A percentile compares a stretch with the other conserved stretches of the same genome.
These are phyloP conservation scores for Trypanosoma rangeli DNA, from an alignment of 208 protist species.

Conservation along the genomic window DNA sequence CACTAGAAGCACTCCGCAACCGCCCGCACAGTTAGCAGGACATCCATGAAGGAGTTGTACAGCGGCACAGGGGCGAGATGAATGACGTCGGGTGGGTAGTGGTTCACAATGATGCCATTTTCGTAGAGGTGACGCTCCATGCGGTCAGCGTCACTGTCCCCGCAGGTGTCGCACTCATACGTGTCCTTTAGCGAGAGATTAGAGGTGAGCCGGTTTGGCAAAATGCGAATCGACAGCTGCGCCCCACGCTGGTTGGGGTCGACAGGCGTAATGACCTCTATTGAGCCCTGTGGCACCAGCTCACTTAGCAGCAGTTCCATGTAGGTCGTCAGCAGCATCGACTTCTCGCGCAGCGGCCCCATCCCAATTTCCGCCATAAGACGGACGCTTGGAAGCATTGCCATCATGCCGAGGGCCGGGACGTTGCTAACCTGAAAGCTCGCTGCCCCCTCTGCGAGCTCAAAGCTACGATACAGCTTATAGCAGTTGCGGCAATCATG, in stretches of 20 bases:
- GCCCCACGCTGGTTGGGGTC: slow-evolving; percentile 82
- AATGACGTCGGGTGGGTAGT: slow-evolving; percentile 63
- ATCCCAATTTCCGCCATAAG: slow-evolving; percentile 88
- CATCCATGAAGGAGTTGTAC: slow-evolving; percentile 93
- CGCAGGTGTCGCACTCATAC: slow-evolving; percentile 39
- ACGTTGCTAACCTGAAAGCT: slow-evolving; percentile 85
- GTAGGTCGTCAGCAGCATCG: slow-evolving; percentile 87
- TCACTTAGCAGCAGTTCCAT: slow-evolving; percentile 83
- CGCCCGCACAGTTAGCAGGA: slow-evolving; percentile 61
- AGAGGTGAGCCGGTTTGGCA: slow-evolving; percentile 42
- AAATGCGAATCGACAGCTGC: slow-evolving; percentile 89
- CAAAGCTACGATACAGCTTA: slow-evolving; percentile 62
- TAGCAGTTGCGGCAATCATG: slow-evolving; percentile 78
- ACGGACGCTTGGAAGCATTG: slow-evolving; percentile 79
- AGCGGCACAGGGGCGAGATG: slow-evolving; percentile 83
- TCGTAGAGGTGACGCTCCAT: slow-evolving; percentile 52
- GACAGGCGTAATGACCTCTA: slow-evolving; percentile 84
- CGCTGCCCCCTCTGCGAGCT: slow-evolving; percentile 61
- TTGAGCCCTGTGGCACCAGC: slow-evolving; percentile 54
- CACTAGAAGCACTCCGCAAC: slow-evolving; percentile 50
- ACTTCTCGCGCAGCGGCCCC: slow-evolving; percentile 75
- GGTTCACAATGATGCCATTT: slow-evolving; percentile 56
- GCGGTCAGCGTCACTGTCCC: slow-evolving; percentile 42
- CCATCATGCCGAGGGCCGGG: slow-evolving; percentile 55
- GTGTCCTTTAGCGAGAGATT: slow-evolving; percentile 9